These are phyloP conservation scores for Wickerhamiella allomyrinae DNA, from an alignment of 805 yeast species.

Conservation along the genomic window DNA sequence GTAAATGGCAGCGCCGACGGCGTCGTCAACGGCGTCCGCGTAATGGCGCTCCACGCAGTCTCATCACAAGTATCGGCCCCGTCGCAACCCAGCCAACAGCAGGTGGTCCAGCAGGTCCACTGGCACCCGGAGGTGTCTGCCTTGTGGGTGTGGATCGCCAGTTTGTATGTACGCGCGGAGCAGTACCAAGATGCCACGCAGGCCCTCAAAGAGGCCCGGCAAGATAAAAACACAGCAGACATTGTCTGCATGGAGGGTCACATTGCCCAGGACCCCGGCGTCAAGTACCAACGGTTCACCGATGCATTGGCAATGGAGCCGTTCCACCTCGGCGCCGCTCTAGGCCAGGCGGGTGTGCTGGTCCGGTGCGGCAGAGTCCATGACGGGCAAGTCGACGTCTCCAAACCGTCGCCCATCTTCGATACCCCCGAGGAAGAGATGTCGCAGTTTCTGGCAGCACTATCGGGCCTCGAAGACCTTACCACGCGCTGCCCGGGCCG, in stretches of 20 bases:
- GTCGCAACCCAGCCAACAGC: neutral
- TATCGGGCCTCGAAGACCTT: conserved; percentile 11
- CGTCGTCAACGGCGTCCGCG: neutral
- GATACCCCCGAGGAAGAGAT: conserved; percentile 2
- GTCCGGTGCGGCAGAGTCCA: neutral
- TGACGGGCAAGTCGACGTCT: neutral
- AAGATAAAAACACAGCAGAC: conserved; percentile 31
- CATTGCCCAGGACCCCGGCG: conserved; percentile 7
- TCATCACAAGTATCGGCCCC: neutral
- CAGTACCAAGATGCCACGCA: conserved; percentile 47
- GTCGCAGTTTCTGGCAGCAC: conserved; percentile 5
- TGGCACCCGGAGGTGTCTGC: conserved; percentile 31
- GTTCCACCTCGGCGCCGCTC: conserved; percentile 11
- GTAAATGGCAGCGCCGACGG: neutral
- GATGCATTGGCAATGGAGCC: conserved; percentile 13
- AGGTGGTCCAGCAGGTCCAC: neutral
- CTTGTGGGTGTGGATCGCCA: conserved; percentile 64
- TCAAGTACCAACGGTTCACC: conserved; percentile 10
- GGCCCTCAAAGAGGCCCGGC: conserved; percentile 60
- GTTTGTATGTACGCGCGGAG: conserved; percentile 44
- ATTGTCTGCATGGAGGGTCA: conserved; percentile 21
- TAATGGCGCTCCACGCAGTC: too few species aligned
- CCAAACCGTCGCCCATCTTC: conserved; percentile 2
- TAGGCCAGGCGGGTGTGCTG: conserved; percentile 12
- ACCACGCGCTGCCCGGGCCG: conserved; percentile 28